A percentile compares a stretch with the other conserved stretches of the same genome.
These are phyloP conservation scores for Rubroshorea leprosula DNA, from an alignment of 345 rosid species.

Conservation along the genomic window DNA sequence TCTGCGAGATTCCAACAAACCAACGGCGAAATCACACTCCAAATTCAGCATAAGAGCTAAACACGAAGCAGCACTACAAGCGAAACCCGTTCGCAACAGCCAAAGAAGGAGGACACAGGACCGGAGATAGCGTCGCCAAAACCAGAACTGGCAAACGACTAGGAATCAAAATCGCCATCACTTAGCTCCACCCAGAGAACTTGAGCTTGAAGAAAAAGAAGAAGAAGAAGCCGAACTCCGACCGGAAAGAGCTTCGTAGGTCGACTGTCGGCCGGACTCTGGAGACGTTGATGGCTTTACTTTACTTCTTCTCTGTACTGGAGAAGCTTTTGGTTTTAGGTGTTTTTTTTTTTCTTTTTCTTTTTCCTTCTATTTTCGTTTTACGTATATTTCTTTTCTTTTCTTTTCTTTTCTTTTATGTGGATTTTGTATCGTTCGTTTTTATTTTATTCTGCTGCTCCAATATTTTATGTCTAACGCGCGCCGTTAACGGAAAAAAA, in stretches of 20 bases:
- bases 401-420: no score
- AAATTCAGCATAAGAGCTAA: constrained; percentile 18
- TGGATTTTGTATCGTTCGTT: no score
- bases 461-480: constrained; percentile 19
- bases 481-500: constrained; percentile 39
- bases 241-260: neutral
- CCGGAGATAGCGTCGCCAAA: constrained; percentile 21
- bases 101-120: constrained; percentile 35
- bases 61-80: constrained; percentile 29
- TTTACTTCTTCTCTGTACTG: constrained; percentile 28
- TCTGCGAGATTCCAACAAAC: constrained; percentile 35
- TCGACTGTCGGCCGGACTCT: constrained; percentile 32
- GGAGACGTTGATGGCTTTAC: constrained; percentile 41
- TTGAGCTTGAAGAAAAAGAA: constrained; percentile 5
- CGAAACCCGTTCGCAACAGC: constrained; percentile 17
- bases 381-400: no score
- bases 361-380: constrained; percentile 18
- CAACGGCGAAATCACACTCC: constrained; percentile 35
- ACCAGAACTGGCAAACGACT: constrained; percentile 32
- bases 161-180: constrained; percentile 38
- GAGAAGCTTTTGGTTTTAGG: constrained; percentile 16
- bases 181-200: constrained; percentile 23
- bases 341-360: constrained; percentile 20
- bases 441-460: no score
- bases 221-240: neutral